These are phyloP conservation scores for Tolypocladium inflatum DNA, from an alignment of 2,329 filamentous ascomycete species.

Conservation along the genomic window DNA sequence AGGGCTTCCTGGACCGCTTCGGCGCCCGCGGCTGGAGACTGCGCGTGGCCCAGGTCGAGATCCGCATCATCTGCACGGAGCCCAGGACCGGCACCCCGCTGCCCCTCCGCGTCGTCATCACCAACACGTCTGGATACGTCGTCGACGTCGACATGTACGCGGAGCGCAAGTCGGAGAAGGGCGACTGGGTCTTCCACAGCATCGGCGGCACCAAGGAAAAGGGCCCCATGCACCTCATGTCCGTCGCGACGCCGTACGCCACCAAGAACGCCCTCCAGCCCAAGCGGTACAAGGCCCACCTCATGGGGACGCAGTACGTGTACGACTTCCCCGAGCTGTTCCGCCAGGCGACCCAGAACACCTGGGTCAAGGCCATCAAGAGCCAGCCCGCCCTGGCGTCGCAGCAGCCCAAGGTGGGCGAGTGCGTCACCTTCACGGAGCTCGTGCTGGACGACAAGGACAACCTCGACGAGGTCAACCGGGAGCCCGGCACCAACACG, in stretches of 20 bases:
- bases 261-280: slow-evolving; percentile 99
- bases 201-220: slow-evolving; percentile 93
- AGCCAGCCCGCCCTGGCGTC: slow-evolving; percentile 65
- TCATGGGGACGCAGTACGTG: slow-evolving; percentile 98
- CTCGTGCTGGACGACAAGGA: slow-evolving; percentile 92
- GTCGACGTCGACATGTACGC: slow-evolving; percentile 97
- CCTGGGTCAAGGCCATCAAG: slow-evolving; percentile 69
- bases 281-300: slow-evolving; percentile 97
- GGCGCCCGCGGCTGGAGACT: slow-evolving; percentile 92
- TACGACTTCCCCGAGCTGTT: slow-evolving; percentile 99
- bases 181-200: slow-evolving; percentile 97
- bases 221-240: slow-evolving; percentile 86
- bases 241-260: slow-evolving; percentile 85
- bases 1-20: slow-evolving; percentile 93
- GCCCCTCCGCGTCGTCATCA: slow-evolving; percentile 91
- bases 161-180: slow-evolving; percentile 96
- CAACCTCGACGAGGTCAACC: slow-evolving; percentile 83
- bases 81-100: slow-evolving; percentile 74
- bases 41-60: slow-evolving; percentile 93
- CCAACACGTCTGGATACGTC: slow-evolving; percentile 95
- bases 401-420: slow-evolving; percentile 75
- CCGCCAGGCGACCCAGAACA: slow-evolving; percentile 94
- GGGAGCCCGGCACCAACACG: slow-evolving; percentile 88
- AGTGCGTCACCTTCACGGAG: slow-evolving; percentile 90
- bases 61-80: slow-evolving; percentile 96